Evolutionary conservation across 345 rosid species (phyloP).

Genomic region (Brassica incana): DNA sequence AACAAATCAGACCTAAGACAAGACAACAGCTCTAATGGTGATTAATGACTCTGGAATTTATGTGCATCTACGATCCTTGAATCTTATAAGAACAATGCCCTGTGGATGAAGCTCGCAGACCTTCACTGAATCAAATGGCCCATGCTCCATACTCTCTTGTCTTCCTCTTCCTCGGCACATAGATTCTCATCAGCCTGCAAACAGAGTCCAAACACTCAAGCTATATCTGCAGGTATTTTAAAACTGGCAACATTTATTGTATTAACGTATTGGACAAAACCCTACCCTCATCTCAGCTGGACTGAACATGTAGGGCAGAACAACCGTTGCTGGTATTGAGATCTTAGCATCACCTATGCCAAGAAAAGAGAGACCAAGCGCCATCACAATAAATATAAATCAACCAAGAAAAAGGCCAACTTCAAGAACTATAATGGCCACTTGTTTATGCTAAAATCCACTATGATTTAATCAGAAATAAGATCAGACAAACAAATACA

Average conservation of each 20-base stretch:
- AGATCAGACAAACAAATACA: neutral
- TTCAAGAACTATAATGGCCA: slow-evolving; percentile 14
- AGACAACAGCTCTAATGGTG: slow-evolving; percentile 34
- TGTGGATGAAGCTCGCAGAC: slow-evolving; percentile 83
- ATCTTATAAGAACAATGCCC: slow-evolving; percentile 83
- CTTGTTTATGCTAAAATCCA: slow-evolving; percentile 5
- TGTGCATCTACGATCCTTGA: slow-evolving; percentile 85
- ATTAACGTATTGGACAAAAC: slow-evolving; percentile 8
- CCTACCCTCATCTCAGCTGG: slow-evolving; percentile 83
- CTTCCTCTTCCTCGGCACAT: slow-evolving; percentile 67
- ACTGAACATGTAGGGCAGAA: slow-evolving; percentile 78
- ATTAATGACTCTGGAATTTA: no score
- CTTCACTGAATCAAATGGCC: slow-evolving; percentile 81
- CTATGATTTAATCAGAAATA: neutral
- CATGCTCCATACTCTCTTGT: slow-evolving; percentile 80
- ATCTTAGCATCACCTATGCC: slow-evolving; percentile 81
- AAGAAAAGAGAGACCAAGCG: slow-evolving; percentile 17
- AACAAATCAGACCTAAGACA: slow-evolving; percentile 3
- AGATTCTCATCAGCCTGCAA: slow-evolving; percentile 75
- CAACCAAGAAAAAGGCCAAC: slow-evolving; percentile 9
- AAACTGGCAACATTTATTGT: slow-evolving; percentile 7
- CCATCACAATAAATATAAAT: neutral
- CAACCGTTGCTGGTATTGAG: slow-evolving; percentile 66
- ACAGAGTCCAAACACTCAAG: slow-evolving; percentile 8
- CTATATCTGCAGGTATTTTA: neutral